phyloP scores from a whole-genome alignment of 768 basidiomycete genomes.

The Phlegmacium glaucopus region DNA sequence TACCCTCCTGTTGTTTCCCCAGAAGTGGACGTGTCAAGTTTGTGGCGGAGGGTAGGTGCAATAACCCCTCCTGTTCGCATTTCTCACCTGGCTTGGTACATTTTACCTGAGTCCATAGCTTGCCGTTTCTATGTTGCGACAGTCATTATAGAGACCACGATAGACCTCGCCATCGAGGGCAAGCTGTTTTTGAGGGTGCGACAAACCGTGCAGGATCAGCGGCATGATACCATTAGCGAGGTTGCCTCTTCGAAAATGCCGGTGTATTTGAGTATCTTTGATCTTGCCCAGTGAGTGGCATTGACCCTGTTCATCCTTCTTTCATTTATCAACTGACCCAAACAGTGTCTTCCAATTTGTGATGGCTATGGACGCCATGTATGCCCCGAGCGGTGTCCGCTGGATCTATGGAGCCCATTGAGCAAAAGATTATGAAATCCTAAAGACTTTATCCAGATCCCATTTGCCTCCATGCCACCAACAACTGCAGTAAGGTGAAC shows the following conservation, averaged over 20 bases:
- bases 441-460: constrained; percentile 34
- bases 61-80: constrained; percentile 1
- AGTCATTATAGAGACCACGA: constrained; percentile 80
- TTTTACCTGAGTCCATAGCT: constrained; percentile 79
- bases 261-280: constrained; percentile 88
- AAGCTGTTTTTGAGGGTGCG: constrained; percentile 77
- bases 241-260: constrained; percentile 64
- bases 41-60: constrained; percentile 52
- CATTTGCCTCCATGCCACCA: constrained; percentile 62
- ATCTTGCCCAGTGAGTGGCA: constrained; percentile 79
- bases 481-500: constrained; percentile 54
- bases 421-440: neutral
- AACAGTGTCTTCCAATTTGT: constrained; percentile 82
- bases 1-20: constrained; percentile 41
- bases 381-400: constrained; percentile 62
- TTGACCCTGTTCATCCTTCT: neutral
- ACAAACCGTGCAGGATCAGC: too few species aligned
- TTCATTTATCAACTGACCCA: too few species aligned
- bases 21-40: constrained; percentile 37
- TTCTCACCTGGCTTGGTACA: constrained; percentile 34
- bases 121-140: constrained; percentile 82
- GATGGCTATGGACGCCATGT: constrained; percentile 90
- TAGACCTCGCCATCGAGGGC: constrained; percentile 85
- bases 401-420: constrained; percentile 48
- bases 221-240: constrained; percentile 20